These are phyloP conservation scores for Theileria orientalis DNA, from an alignment of 169 alveolate genomes.

Conservation along the genomic window DNA sequence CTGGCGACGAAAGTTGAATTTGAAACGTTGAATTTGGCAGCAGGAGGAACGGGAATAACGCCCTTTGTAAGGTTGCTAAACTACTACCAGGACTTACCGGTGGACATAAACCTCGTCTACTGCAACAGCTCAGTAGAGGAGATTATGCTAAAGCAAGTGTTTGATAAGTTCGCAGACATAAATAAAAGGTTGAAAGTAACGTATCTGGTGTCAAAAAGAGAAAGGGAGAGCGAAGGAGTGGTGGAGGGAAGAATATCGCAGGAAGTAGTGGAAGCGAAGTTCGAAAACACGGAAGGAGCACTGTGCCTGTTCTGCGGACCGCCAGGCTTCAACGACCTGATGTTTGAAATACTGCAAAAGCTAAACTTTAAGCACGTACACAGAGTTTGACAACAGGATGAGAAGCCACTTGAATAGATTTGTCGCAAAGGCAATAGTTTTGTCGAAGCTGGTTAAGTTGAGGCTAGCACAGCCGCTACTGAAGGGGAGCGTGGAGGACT, in stretches of 20 bases:
- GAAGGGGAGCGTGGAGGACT: conserved; percentile 21
- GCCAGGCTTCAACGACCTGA: conserved; percentile 9
- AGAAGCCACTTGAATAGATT: conserved; percentile 18
- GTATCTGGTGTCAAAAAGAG: conserved; percentile 29
- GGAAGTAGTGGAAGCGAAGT: conserved; percentile 3
- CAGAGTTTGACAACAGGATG: conserved; percentile 4
- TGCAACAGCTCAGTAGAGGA: conserved; percentile 49
- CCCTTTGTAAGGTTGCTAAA: conserved; percentile 69
- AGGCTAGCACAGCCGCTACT: conserved; percentile 53
- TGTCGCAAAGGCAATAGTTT: conserved; percentile 54
- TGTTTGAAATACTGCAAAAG: background rate
- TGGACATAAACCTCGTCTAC: conserved; percentile 34
- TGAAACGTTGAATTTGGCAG: conserved; percentile 66
- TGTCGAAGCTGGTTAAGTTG: conserved; percentile 55
- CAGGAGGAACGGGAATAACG: conserved; percentile 82
- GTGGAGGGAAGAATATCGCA: background rate
- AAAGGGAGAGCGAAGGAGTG: background rate
- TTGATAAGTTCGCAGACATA: conserved; percentile 20
- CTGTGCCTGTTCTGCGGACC: conserved; percentile 24
- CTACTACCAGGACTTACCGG: conserved; percentile 12
- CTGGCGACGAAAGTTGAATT: conserved; percentile 26
- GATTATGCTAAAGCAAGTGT: conserved; percentile 44
- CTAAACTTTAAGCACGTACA: conserved; percentile 13
- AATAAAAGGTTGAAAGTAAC: conserved; percentile 17
- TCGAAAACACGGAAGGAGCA: conserved; percentile 6